Conservation (phyloP, 805 yeast species). For the Monosporozyma aerobia region DNA sequence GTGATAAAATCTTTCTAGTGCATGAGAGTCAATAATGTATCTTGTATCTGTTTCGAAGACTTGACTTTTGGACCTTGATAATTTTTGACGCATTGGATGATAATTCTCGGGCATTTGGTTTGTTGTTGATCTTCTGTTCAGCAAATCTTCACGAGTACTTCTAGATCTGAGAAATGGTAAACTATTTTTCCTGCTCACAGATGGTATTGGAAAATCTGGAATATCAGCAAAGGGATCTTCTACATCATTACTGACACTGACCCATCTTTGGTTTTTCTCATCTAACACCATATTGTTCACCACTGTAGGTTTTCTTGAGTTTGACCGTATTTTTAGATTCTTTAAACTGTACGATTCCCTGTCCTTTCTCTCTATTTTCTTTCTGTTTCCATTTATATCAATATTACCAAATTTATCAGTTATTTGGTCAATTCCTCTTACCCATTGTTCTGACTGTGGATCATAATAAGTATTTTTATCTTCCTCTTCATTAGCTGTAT, state of each 20-base stretch:
- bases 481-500: conserved; percentile 8
- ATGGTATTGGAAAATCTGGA: conserved; percentile 12
- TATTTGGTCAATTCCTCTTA: conserved; percentile 22
- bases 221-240: conserved; percentile 25
- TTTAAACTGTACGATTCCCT: conserved; percentile 2
- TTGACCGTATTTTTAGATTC: conserved; percentile 6
- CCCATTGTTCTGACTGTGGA: conserved; percentile 25
- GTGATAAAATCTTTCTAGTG: conserved; percentile 24
- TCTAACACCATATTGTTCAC: conserved; percentile 30
- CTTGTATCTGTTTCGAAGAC: conserved; percentile 2
- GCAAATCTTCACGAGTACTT: neutral
- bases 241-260: conserved; percentile 22
- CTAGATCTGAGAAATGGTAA: conserved; percentile 18
- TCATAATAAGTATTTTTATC: conserved; percentile 25
- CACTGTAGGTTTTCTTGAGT: conserved; percentile 14
- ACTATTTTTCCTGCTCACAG: neutral
- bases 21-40: conserved; percentile 1
- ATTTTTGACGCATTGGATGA: conserved; percentile 4
- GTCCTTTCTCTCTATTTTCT: neutral
- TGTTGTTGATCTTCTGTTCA: neutral
- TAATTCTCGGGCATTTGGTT: neutral
- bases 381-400: conserved; percentile 8
- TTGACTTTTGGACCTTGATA: conserved; percentile 14
- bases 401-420: conserved; percentile 19
- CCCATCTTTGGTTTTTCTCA: conserved; percentile 28